Base-by-base conservation (phyloP, 1,284 basidiomycete species). In the Ustilago cynodontis region DNA sequence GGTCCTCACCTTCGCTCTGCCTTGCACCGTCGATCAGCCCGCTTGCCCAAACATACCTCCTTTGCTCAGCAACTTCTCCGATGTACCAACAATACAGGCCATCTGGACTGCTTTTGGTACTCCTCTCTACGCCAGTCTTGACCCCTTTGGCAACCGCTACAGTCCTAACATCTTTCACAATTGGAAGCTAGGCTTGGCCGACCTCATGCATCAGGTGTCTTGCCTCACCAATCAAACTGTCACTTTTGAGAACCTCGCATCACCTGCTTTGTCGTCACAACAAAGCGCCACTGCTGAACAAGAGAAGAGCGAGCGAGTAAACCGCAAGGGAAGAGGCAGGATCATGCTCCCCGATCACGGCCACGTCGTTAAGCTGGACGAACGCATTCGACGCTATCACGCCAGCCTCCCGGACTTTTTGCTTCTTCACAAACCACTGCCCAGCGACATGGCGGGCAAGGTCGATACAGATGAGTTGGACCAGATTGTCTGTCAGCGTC, bases 131-230 rank as follows among this genome's bases (percentile, higher is more conserved):
- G n/a, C 67, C 20, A 59, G 67, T 43, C 37, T 63, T 8, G 67
- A 69, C 35, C 51, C 67, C 0, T 69, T 64, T 24, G 67, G 67
- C 51, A 63, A 51, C 31, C 56, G 67, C 24, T 69, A 63, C 67
- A 69, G 67, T 52, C 67, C 67, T 35, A 69, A 69, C 39, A 59
- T 69, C 45, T 69, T 69, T 47, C 67, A 69, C 45, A 69, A 69
- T 14, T 69, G 67, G 67, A 69, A 69, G 57, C 67, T 69, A 1
- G 67, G 67, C 18, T 57, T 69, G 16, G 67, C 67, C 51, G 67
- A 69, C 45, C 67, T 69, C 45, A 69, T 69, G 67, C 67, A 69
- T 26, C 67, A 69, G 31, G 67, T 69, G 29, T 69, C 60, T 3
- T 41, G 28, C 24, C 67, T 69, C 26, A 69, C 67, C 52, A 50